Base-by-base conservation (phyloP, 768 basidiomycete genomes). In the Cubamyces sp. region DNA sequence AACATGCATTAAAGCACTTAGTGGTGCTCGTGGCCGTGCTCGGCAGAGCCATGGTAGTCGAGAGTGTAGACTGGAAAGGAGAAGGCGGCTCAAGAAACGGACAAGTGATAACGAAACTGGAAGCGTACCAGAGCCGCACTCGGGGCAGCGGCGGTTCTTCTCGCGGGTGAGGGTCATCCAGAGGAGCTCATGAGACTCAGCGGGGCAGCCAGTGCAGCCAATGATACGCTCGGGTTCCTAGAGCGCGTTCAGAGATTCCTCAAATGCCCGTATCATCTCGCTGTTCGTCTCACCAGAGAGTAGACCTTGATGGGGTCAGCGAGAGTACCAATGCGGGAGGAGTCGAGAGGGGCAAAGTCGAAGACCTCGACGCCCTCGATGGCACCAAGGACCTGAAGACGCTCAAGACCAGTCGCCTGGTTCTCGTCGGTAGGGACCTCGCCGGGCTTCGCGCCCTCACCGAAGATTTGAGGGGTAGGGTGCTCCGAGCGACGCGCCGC, bases 361-460 rank as follows among this genome's bases (percentile, higher is more conserved):
- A 99, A 99, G 54, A 94, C 85, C 46, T 92, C 88, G 55, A 94
- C 78, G 57, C 95, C 96, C 75, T 94, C 87, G 70, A 94, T 79
- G 64, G 94, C 88, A 71, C 91, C 94, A 55, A 98, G 78, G 51
- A 97, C 79, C 77, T 99, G 93, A 72, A 97, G 86, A 76, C 96
- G 93, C 76, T 98, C 96, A 57, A 98, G 81, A 86, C 96, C 96
- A 68, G 96, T 99, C 16, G 96, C 86, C 78, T 99, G 96, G 66
- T 91, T 85, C 66, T 88, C 81, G 77, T 94, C 92, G 61, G 90
- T 91, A 55, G 94, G 88, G 66, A 94, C 85, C 68, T 86, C 82
- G 54, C 91, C 89, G 30, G 84, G 59, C 73, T 90, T 87, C 70
- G 82, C 84, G 73, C 92, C 92, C 53, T 82, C 71, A 65, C 92